Evolutionary conservation across 176 grass and related monocot genomes (phyloP), one percentile per base, ranked within the genome.

Genomic region (Lolium multiflorum): DNA sequence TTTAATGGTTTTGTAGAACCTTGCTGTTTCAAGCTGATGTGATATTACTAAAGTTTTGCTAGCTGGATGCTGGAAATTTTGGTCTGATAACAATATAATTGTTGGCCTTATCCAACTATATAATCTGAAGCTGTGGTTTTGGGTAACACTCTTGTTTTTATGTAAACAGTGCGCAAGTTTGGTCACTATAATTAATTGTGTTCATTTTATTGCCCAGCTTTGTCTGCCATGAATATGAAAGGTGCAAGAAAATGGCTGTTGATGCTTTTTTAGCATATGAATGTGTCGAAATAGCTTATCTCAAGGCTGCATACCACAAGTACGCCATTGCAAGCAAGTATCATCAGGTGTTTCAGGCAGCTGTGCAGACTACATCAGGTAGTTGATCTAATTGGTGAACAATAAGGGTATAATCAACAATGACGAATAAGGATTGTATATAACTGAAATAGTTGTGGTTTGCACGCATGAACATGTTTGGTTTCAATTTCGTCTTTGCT

Each of bases 261-360:
- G 38, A 2, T 39, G 4, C 38, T n/a, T n/a, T n/a, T 39, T 39
- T 39, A 39, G 38, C 38, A 39, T 39, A 39, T 79, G 92, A 97
- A 81, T 97, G 94, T 90, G 85, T 90, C 12, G 89, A 94, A 88
- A 91, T 94, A 66, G 91, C 94, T 59, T 94, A 97, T 83, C 74
- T 97, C 78, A 94, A 94, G 61, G 79, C 85, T 77, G 91, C 94
- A 73, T 92, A 87, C 82, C 94, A 84, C 74, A 94, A 90, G 85
- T 77, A 90, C 92, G 82, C 70, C 43, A 81, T 77, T 84, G 89
- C 91, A 56, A 80, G 20, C 61, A 92, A 91, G 77, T 91, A 92
- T 60, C 78, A 28, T 48, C 89, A 94, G 62, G 94, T 90, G 51
- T 56, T 97, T 51, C 94, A 90, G 79, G 72, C 56, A 46, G 81